Evolutionary conservation across 768 basidiomycete species (phyloP).

Genomic region (Austroboletus eburneus): DNA sequence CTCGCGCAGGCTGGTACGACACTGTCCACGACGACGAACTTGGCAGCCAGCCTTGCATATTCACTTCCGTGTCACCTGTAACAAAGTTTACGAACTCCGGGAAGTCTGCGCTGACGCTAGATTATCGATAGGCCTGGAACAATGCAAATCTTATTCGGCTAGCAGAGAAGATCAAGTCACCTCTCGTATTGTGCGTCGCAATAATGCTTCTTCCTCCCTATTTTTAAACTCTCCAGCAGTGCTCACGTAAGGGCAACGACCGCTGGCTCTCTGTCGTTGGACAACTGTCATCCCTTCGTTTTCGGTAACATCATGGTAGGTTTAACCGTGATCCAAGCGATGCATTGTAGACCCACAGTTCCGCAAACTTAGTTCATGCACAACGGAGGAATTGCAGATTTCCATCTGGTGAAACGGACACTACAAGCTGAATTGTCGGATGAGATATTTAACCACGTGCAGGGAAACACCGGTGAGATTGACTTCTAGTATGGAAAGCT

Average conservation of each 20-base stretch:
- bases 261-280: slow-evolving; percentile 83
- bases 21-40: slow-evolving; percentile 78
- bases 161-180: slow-evolving; percentile 96
- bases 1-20: slow-evolving; percentile 94
- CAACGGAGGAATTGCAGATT: slow-evolving; percentile 90
- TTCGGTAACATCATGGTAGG: slow-evolving; percentile 88
- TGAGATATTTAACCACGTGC: slow-evolving; percentile 79
- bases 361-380: slow-evolving; percentile 78
- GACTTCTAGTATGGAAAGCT: background rate
- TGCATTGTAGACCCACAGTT: background rate
- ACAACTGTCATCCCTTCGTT: slow-evolving; percentile 94
- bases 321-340: background rate
- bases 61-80: slow-evolving; percentile 92
- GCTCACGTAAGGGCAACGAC: slow-evolving; percentile 94
- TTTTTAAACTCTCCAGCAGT: slow-evolving; percentile 35
- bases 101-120: slow-evolving; percentile 8
- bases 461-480: slow-evolving; percentile 82
- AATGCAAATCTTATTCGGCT: slow-evolving; percentile 90
- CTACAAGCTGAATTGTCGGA: slow-evolving; percentile 77
- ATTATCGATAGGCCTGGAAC: slow-evolving; percentile 94
- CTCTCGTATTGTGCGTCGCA: slow-evolving; percentile 79
- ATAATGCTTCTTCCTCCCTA: background rate
- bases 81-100: slow-evolving; percentile 16
- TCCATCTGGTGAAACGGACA: slow-evolving; percentile 72
- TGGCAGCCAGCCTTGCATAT: slow-evolving; percentile 88